Evolutionary conservation across 345 rosid species (phyloP).

Genomic region (Gossypium ekmanianum): DNA sequence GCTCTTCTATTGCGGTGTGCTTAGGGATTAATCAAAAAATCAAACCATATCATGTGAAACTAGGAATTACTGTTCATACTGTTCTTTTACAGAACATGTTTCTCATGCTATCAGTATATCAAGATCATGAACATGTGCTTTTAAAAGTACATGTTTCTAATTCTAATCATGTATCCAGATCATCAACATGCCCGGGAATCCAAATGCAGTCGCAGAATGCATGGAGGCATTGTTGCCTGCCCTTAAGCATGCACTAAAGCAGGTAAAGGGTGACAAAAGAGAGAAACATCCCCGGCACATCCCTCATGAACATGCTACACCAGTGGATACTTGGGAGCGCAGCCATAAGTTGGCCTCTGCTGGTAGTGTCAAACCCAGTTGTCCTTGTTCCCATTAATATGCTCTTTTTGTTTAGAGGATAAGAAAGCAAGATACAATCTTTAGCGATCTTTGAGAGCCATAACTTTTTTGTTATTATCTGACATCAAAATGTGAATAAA

Average conservation of each 20-base stretch:
- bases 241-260: constrained; percentile 84
- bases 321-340: constrained; percentile 61
- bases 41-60: not conserved
- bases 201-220: constrained; percentile 90
- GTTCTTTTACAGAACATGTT: not conserved
- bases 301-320: constrained; percentile 61
- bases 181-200: constrained; percentile 97
- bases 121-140: constrained; percentile 63
- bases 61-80: not conserved
- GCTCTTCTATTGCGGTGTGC: not conserved
- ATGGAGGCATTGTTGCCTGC: constrained; percentile 87
- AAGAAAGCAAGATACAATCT: not conserved
- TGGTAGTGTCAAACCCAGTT: constrained; percentile 24
- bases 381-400: constrained; percentile 55
- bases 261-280: constrained; percentile 87
- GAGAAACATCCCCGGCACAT: constrained; percentile 87
- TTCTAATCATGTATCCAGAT: constrained; percentile 39
- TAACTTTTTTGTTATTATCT: not conserved
- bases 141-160: not conserved
- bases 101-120: not conserved
- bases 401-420: no score
- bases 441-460: not conserved
- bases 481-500: not conserved
- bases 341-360: constrained; percentile 59
- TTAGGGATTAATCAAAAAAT: not conserved